Evolutionary conservation across 768 basidiomycete species (phyloP), one percentile per base, ranked within the genome.

Genomic region (Termitomyces sp.): DNA sequence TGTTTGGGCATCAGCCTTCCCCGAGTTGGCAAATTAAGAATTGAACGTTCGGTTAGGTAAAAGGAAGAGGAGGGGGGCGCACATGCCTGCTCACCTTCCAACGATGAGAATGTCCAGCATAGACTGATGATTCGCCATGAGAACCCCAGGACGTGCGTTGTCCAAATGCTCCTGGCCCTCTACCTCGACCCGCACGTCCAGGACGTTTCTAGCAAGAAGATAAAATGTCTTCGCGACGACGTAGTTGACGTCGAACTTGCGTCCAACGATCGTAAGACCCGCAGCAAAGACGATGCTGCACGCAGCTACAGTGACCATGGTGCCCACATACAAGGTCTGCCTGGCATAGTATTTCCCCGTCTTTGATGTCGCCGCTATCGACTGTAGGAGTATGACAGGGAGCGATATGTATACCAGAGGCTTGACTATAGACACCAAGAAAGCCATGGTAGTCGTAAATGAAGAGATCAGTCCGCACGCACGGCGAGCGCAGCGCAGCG

Each of bases 81-180:
- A 55, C 44, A 45, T 56, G 30, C 32, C 47, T 41, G 63, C 87
- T 71, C 66, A 91, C 91, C 83, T 83, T 56, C 87, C 94, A 52
- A 94, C 73, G 64, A 84, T 84, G 35, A 96, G 69, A 58, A 99
- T 81, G 70, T 97, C 94, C 43, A 97, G 69, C 83, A 94, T 89
- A 57, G 88, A 94, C 76, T 98, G 96, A 68, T 98, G 96, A 67
- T 98, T 98, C 12, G 81, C 83, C 66, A 98, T 81, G 27, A 93
- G 70, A 12, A 98, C 81, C 1, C 85, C 83, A 8, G 94, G 91
- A 49, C 76, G 73, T n/a, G 76, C 79, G 61, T 76, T 78, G 61
- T 76, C 70, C 44, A 98, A 73, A 67, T 94, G 74, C 67, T 98
- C 92, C 66, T 84, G 84, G 11, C 94, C 94, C 68, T 98, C 94